Base-by-base conservation (phyloP, 805 yeast species). In the Zygotorulaspora florentina region DNA sequence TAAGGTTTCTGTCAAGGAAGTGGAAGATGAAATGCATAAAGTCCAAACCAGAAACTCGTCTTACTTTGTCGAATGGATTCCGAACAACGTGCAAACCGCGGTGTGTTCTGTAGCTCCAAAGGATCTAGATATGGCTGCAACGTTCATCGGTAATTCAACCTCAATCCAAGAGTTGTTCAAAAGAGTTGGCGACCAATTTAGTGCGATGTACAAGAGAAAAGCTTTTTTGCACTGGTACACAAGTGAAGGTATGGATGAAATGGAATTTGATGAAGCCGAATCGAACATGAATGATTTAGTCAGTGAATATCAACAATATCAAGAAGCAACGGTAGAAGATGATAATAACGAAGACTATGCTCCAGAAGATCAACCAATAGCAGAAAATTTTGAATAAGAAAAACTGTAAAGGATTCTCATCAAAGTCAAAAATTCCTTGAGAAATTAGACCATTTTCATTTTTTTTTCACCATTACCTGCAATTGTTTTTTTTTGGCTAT, bases 221-320 rank as follows among this genome's bases (percentile, higher is more conserved):
- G 96, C 96, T 53, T 89, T 89, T 81, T 82, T 89, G 72, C 96
- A 89, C 70, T 89, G 96, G 96, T 89, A 87, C 72, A 86, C 93
- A 8, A 78, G 83, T 57, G 96, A 89, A 71, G 96, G 96, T 73
- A 89, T 89, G 96, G 96, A 89, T 64, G 95, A 85, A 72, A 77
- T 83, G 75, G 96, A 89, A 72, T 89, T 89, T 69, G 80, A 88
- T 47, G 96, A 89, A 73, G 96, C 96, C 43, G 95, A 87, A 72
- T 82, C 91, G 45, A 86, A 89, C 67, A 81, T 89, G 89, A 79
- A 78, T 57, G 96, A 89, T 70, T 75, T 89, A 64, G 89, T 88
- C 46, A 79, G 83, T 62, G 96, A 89, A 70, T 83, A 89, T 66
- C 93, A 87, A 72, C 96, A 89, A 72, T 87, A 88, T 73, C 96